Percentiles rank a stretch among this genome's conserved stretches.
Evolutionary conservation across 305 asterid species (phyloP).

Genomic region (Solanum chacoense): DNA sequence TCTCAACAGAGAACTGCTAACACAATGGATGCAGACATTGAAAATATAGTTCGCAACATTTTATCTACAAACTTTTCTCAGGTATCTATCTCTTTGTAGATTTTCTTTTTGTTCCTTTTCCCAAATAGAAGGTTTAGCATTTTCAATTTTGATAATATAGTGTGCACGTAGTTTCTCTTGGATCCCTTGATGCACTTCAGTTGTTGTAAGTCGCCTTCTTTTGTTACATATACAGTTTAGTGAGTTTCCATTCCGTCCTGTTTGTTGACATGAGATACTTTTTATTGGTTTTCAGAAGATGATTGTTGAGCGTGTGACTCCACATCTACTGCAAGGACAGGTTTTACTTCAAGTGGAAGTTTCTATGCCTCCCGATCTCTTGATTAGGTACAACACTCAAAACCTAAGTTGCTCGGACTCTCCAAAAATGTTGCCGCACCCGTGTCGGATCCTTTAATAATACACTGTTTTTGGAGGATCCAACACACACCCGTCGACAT

Average conservation of each 20-base stretch:
- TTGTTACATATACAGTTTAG: not conserved
- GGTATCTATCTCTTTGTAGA: slow-evolving; percentile 22
- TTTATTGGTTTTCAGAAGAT: slow-evolving; percentile 45
- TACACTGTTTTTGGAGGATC: not conserved
- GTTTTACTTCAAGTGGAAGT: slow-evolving; percentile 73
- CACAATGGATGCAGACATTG: slow-evolving; percentile 26
- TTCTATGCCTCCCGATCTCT: slow-evolving; percentile 61
- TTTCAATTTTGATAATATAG: not conserved
- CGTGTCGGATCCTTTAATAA: not conserved
- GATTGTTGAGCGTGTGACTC: slow-evolving; percentile 59
- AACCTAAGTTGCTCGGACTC: not conserved
- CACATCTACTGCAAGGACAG: slow-evolving; percentile 73
- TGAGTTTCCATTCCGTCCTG: not conserved
- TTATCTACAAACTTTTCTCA: slow-evolving; percentile 54
- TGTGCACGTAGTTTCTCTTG: not conserved
- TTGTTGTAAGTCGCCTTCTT: not conserved
- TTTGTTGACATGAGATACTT: not conserved
- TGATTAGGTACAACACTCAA: slow-evolving; percentile 38
- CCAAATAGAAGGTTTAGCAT: not conserved
- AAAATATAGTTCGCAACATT: slow-evolving; percentile 39
- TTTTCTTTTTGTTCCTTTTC: not conserved
- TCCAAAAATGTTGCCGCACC: not conserved
- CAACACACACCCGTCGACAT: not conserved
- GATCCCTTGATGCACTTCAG: not conserved
- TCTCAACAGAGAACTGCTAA: slow-evolving; percentile 11